Conservation (phyloP, 345 rosid genomes). For the Chamaenerion angustifolium region DNA sequence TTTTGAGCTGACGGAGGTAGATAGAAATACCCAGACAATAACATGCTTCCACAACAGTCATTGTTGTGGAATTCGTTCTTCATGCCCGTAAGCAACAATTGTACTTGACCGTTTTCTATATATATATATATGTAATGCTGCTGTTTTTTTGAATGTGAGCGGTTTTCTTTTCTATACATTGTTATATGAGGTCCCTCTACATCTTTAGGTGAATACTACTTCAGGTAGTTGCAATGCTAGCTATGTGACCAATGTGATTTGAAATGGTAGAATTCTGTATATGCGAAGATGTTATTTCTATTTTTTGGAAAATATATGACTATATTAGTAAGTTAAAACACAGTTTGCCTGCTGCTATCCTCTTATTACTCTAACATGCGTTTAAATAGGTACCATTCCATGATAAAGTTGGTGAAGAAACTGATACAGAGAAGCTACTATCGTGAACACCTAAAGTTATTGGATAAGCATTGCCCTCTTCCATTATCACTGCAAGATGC, state of each 20-base stretch:
- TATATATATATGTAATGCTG: background rate
- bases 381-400: conserved; percentile 42
- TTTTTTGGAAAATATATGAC: too few species aligned
- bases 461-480: conserved; percentile 52
- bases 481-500: conserved; percentile 11
- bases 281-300: too few species aligned
- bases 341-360: background rate
- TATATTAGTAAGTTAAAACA: background rate
- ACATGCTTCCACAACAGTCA: conserved; percentile 25
- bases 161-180: too few species aligned
- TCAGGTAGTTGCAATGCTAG: too few species aligned
- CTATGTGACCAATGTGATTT: too few species aligned
- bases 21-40: conserved; percentile 15
- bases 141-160: too few species aligned
- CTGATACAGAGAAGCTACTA: conserved; percentile 34
- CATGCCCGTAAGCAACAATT: conserved; percentile 57
- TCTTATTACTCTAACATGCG: background rate
- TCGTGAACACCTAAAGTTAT: conserved; percentile 39
- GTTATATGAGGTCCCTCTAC: too few species aligned
- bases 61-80: conserved; percentile 29
- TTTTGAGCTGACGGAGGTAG: conserved; percentile 31
- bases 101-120: background rate
- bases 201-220: too few species aligned
- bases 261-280: too few species aligned
- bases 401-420: conserved; percentile 35